Evolutionary conservation across 106 monocot genomes (phyloP).

Genomic region (Cymbidium sinense): DNA sequence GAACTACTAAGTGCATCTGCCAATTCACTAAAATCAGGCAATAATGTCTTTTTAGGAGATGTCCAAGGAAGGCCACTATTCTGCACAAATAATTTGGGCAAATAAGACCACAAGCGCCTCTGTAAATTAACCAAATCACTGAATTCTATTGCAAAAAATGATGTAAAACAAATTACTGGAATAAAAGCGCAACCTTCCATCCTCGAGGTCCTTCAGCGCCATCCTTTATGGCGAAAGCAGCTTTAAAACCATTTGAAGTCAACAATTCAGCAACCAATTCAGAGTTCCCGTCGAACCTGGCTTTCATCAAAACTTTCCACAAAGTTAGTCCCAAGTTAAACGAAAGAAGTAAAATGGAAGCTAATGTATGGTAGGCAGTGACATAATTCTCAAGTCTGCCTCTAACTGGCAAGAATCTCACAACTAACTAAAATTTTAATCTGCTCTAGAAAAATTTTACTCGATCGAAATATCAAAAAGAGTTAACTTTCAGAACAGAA

Average conservation of each 20-base stretch:
- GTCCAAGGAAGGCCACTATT: conserved; percentile 86
- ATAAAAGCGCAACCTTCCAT: conserved; percentile 60
- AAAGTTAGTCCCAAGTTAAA: not conserved
- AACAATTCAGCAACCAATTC: conserved; percentile 82
- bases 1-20: conserved; percentile 21
- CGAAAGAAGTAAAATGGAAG: too few species aligned
- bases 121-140: too few species aligned
- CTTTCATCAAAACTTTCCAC: conserved; percentile 1
- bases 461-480: not conserved
- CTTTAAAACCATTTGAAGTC: conserved; percentile 83
- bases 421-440: not conserved
- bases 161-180: not conserved
- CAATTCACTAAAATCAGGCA: conserved; percentile 53
- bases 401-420: not conserved
- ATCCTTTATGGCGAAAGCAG: conserved; percentile 87
- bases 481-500: too few species aligned
- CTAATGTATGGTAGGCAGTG: too few species aligned
- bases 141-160: not conserved
- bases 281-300: conserved; percentile 94
- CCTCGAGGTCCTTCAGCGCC: conserved; percentile 87
- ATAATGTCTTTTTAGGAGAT: conserved; percentile 50
- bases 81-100: conserved; percentile 29
- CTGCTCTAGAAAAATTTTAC: not conserved
- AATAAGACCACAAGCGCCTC: not conserved
- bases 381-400: not conserved